Conservation (phyloP, 768 basidiomycete species). For the Xerocomus brunneocitrinus region DNA sequence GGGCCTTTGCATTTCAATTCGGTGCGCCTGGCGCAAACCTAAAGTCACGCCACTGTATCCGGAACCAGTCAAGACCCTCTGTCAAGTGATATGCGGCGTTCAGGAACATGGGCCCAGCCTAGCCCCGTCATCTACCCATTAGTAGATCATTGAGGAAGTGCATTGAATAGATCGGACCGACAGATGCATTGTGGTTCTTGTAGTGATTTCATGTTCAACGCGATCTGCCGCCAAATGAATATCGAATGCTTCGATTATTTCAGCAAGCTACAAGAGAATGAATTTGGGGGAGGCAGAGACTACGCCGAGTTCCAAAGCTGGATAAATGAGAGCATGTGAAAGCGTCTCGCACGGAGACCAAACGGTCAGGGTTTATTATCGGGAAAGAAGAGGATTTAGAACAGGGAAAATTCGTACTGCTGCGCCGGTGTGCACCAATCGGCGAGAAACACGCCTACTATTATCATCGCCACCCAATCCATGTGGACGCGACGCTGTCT, state of each 20-base stretch:
- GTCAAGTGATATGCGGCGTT: not conserved
- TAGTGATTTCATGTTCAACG: not conserved
- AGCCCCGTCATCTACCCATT: not conserved
- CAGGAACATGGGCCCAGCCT: not conserved
- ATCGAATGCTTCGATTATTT: not conserved
- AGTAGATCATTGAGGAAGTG: not conserved
- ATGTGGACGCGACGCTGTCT: not conserved
- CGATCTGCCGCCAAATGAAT: not conserved
- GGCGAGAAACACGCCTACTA: not conserved
- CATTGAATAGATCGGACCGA: not conserved
- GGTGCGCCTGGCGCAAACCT: not conserved
- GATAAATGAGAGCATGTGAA: not conserved
- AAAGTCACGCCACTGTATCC: not conserved
- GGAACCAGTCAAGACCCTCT: not conserved
- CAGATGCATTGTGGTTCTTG: not conserved
- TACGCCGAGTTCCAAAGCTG: not conserved
- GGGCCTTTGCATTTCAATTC: not conserved
- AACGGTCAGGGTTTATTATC: slow-evolving; percentile 2
- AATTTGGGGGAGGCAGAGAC: not conserved
- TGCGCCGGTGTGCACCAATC: slow-evolving; percentile 9
- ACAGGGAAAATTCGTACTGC: slow-evolving; percentile 10
- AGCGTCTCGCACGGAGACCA: not conserved
- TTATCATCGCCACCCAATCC: not conserved
- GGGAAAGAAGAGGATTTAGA: not conserved
- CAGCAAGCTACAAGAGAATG: not conserved